phyloP scores from a whole-genome alignment of 345 rosid genomes.

The Geranium rotundifolium region DNA sequence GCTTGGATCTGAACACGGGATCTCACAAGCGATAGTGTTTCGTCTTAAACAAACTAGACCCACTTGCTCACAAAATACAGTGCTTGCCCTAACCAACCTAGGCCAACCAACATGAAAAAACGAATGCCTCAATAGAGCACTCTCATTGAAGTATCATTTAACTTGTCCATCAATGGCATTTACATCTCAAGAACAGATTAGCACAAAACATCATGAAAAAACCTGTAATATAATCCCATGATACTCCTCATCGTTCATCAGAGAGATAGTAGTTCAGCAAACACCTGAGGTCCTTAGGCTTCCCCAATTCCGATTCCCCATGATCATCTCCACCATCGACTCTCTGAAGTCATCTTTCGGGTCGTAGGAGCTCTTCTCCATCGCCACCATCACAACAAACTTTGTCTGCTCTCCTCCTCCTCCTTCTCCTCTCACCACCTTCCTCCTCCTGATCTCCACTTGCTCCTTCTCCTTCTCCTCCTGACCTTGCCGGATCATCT shows the following conservation, averaged over 20 bases:
- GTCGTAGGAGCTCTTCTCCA: constrained; percentile 70
- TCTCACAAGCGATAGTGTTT: too few species aligned
- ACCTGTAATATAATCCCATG: constrained; percentile 54
- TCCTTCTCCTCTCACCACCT: constrained; percentile 5
- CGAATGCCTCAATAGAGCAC: not conserved
- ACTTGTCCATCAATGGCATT: constrained; percentile 23
- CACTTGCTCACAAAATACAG: too few species aligned
- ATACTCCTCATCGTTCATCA: constrained; percentile 56
- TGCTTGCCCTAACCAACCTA: not conserved
- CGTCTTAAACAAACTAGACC: too few species aligned
- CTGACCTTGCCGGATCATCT: constrained; percentile 57
- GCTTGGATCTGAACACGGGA: too few species aligned
- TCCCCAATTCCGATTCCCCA: constrained; percentile 44
- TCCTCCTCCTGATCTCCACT: constrained; percentile 23
- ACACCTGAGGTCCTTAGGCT: constrained; percentile 58
- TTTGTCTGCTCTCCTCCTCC: constrained; percentile 12
- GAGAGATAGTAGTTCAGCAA: constrained; percentile 76
- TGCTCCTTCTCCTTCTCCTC: constrained; percentile 9
- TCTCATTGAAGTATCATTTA: not conserved
- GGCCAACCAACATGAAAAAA: not conserved
- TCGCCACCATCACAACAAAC: constrained; percentile 76
- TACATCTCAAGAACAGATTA: constrained; percentile 44
- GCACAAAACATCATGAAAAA: constrained; percentile 73
- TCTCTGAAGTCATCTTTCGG: constrained; percentile 69
- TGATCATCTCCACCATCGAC: constrained; percentile 76